phyloP scores from a whole-genome alignment of 1,139 yeast genomes.

The Taphrina confusa region DNA sequence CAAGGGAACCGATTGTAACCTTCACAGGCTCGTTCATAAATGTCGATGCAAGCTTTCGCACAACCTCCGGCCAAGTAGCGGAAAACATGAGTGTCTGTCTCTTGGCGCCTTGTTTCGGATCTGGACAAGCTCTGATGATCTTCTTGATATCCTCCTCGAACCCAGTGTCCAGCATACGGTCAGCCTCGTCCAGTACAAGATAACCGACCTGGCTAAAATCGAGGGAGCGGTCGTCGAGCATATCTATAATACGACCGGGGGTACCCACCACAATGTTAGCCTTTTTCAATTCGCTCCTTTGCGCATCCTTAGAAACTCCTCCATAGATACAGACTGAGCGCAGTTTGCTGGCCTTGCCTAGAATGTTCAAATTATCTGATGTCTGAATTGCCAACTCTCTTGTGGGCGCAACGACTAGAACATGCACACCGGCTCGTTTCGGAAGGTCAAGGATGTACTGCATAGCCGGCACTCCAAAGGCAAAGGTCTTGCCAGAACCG shows the following conservation, averaged over 20 bases:
- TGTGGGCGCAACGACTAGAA: slow-evolving; percentile 89
- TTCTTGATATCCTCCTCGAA: slow-evolving; percentile 92
- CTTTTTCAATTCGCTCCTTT: slow-evolving; percentile 59
- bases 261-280: slow-evolving; percentile 89
- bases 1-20: slow-evolving; percentile 90
- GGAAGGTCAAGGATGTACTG: slow-evolving; percentile 54
- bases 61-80: slow-evolving; percentile 90
- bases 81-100: slow-evolving; percentile 89
- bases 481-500: slow-evolving; percentile 96
- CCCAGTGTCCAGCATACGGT: slow-evolving; percentile 95
- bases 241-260: slow-evolving; percentile 92
- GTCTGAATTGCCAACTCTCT: slow-evolving; percentile 96
- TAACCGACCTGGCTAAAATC: slow-evolving; percentile 69
- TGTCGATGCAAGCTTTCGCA: slow-evolving; percentile 83
- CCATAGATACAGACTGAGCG: slow-evolving; percentile 89
- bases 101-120: slow-evolving; percentile 43
- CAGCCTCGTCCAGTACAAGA: slow-evolving; percentile 94
- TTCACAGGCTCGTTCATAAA: slow-evolving; percentile 81
- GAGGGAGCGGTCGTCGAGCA: slow-evolving; percentile 83
- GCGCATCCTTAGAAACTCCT: slow-evolving; percentile 95
- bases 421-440: slow-evolving; percentile 58
- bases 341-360: slow-evolving; percentile 63
- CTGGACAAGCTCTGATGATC: slow-evolving; percentile 62
- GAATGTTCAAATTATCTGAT: slow-evolving; percentile 62
- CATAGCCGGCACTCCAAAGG: slow-evolving; percentile 97